These are phyloP conservation scores for Acacia pycnantha DNA, from an alignment of 331 rosid species.

Conservation along the genomic window DNA sequence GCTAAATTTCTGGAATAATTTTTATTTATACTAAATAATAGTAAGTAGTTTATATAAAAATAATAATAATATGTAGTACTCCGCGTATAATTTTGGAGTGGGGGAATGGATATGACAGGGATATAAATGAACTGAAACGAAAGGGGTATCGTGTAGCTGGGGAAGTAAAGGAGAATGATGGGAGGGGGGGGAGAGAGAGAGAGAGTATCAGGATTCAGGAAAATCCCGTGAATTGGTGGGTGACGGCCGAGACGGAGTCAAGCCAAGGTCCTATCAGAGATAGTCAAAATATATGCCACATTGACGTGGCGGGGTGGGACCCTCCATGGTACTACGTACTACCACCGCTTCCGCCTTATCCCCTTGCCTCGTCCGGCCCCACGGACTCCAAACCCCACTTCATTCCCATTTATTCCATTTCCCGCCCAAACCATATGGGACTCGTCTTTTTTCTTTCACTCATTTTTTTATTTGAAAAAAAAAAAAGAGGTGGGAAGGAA, in stretches of 20 bases:
- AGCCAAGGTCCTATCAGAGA: neutral
- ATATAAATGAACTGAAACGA: neutral
- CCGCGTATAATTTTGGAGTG: too few species aligned
- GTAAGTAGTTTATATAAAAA: too few species aligned
- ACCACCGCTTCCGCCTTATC: neutral
- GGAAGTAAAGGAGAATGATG: neutral
- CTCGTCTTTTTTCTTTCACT: too few species aligned
- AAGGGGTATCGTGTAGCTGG: too few species aligned
- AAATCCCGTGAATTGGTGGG: conserved; percentile 10
- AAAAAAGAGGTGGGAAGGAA: neutral
- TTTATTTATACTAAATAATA: too few species aligned
- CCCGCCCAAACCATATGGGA: neutral
- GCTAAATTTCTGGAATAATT: too few species aligned
- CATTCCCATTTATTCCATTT: conserved; percentile 6
- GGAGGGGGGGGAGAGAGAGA: neutral
- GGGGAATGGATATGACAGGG: neutral
- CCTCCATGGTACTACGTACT: neutral
- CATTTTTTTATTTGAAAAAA: neutral
- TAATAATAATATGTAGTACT: too few species aligned
- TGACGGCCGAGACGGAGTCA: neutral
- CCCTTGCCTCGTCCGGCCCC: neutral
- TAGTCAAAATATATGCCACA: neutral
- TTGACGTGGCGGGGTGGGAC: neutral
- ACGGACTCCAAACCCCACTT: conserved; percentile 21
- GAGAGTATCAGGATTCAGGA: neutral